phyloP scores from a whole-genome alignment of 2,329 filamentous ascomycete species.

The Sclerotinia trifoliorum region DNA sequence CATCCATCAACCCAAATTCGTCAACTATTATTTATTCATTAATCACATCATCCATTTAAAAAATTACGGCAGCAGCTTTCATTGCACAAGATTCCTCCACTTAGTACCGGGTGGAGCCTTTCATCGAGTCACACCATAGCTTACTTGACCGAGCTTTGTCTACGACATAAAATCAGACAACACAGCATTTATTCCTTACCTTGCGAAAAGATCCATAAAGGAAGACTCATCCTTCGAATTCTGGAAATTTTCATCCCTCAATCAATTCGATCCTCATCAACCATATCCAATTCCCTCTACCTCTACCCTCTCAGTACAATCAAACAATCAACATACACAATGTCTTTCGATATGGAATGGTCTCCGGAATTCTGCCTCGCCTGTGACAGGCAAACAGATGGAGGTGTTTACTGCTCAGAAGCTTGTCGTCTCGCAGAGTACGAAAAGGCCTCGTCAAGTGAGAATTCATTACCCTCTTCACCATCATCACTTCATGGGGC shows the following conservation, averaged over 20 bases:
- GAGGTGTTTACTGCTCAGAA: conserved; percentile 87
- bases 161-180: conserved; percentile 25
- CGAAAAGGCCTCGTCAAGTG: conserved; percentile 63
- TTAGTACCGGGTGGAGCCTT: conserved; percentile 33
- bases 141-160: conserved; percentile 27
- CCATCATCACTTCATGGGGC: conserved; percentile 48
- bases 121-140: conserved; percentile 37
- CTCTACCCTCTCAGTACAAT: conserved; percentile 11
- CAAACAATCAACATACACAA: conserved; percentile 29
- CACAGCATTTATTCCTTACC: conserved; percentile 22
- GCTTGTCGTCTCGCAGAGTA: conserved; percentile 85
- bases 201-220: conserved; percentile 19
- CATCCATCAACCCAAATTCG: conserved; percentile 24
- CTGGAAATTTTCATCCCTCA: not conserved
- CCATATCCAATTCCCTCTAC: conserved; percentile 14
- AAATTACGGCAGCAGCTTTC: conserved; percentile 28
- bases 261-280: conserved; percentile 18
- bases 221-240: conserved; percentile 20
- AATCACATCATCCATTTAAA: conserved; percentile 30
- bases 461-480: conserved; percentile 58
- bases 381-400: conserved; percentile 85
- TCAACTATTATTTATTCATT: conserved; percentile 17
- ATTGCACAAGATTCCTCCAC: conserved; percentile 28
- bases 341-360: conserved; percentile 54
- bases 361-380: conserved; percentile 89